Evolutionary conservation across 352 stramenopile genomes (phyloP).

Genomic region (Globisporangium paroecandrum): DNA sequence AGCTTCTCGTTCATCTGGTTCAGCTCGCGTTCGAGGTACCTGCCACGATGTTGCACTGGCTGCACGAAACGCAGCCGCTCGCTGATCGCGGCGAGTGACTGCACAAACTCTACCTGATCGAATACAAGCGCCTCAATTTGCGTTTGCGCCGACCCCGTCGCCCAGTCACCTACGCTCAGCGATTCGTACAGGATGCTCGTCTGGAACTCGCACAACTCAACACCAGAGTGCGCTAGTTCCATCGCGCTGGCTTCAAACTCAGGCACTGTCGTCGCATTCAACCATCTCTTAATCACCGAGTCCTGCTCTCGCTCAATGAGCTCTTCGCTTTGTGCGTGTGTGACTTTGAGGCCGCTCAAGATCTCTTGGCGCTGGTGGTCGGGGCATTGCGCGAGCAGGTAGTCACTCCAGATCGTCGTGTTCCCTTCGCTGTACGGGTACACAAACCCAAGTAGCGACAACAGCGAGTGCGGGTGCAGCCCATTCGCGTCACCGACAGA

Average conservation of each 20-base stretch:
- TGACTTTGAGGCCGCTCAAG: slow-evolving; percentile 31
- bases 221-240: slow-evolving; percentile 39
- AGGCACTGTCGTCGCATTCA: slow-evolving; percentile 42
- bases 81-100: slow-evolving; percentile 67
- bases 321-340: slow-evolving; percentile 34
- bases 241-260: slow-evolving; percentile 52
- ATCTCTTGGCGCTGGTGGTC: slow-evolving; percentile 54
- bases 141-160: slow-evolving; percentile 6
- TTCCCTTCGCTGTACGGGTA: slow-evolving; percentile 34
- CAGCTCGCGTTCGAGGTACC: slow-evolving; percentile 46
- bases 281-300: slow-evolving; percentile 55
- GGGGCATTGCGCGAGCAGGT: slow-evolving; percentile 56
- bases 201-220: slow-evolving; percentile 67
- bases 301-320: slow-evolving; percentile 47
- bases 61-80: slow-evolving; percentile 66
- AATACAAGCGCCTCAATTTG: slow-evolving; percentile 61
- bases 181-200: slow-evolving; percentile 72
- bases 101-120: slow-evolving; percentile 73
- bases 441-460: slow-evolving; percentile 59
- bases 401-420: slow-evolving; percentile 49
- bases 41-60: slow-evolving; percentile 44
- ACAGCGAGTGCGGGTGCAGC: slow-evolving; percentile 56
- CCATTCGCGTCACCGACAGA: slow-evolving; percentile 51
- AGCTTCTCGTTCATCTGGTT: slow-evolving; percentile 54
- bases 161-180: slow-evolving; percentile 28